Conservation (phyloP, 2,329 filamentous ascomycete genomes). For the Penicillium sp. region DNA sequence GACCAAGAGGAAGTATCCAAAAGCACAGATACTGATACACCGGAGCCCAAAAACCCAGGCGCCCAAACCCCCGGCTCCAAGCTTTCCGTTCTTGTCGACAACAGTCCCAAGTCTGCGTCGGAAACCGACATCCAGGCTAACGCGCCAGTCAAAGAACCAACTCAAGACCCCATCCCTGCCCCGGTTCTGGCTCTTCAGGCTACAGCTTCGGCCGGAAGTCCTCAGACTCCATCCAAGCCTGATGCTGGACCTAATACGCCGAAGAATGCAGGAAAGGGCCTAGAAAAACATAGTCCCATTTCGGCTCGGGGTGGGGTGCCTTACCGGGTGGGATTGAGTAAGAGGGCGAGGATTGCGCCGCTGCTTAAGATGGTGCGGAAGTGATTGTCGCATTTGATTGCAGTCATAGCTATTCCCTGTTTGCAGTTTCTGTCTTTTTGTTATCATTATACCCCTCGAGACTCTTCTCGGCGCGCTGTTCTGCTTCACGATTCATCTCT, state of each 20-base stretch:
- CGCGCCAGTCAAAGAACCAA: neutral
- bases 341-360: constrained; percentile 50
- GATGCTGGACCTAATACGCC: neutral
- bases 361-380: constrained; percentile 50
- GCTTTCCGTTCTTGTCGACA: neutral
- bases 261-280: constrained; percentile 25
- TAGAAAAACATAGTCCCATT: constrained; percentile 45
- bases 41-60: neutral
- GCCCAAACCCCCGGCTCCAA: neutral
- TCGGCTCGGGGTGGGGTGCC: constrained; percentile 41
- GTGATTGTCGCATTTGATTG: constrained; percentile 12
- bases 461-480: constrained; percentile 7
- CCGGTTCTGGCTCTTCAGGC: neutral
- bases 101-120: neutral
- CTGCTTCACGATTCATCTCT: neutral
- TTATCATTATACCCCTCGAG: constrained; percentile 21
- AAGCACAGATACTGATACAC: neutral
- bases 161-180: constrained; percentile 5
- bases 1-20: constrained; percentile 21
- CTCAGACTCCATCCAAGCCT: constrained; percentile 8
- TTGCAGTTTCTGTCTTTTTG: constrained; percentile 2
- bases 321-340: constrained; percentile 53
- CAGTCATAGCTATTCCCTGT: neutral
- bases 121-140: neutral
- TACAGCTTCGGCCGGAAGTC: constrained; percentile 2